Conservation (phyloP, 441 rosid genomes). For the Populus trichocarpa region DNA sequence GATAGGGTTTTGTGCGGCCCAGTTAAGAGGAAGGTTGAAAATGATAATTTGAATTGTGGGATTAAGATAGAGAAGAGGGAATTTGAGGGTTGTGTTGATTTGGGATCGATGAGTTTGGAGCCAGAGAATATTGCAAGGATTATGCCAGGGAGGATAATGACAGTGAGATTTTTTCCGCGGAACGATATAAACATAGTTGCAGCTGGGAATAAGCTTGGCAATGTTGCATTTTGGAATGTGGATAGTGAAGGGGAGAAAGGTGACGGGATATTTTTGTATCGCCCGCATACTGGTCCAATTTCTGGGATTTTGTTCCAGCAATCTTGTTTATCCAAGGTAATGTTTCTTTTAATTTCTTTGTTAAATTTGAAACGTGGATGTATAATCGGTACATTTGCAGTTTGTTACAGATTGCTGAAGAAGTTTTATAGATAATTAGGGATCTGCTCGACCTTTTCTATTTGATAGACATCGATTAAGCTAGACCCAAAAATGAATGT, state of each 20-base stretch:
- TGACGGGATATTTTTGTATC: constrained; percentile 40
- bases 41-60: constrained; percentile 13
- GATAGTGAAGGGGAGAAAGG: constrained; percentile 35
- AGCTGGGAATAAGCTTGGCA: constrained; percentile 63
- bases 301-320: constrained; percentile 61
- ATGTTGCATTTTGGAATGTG: constrained; percentile 76
- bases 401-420: not conserved
- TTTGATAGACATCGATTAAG: not conserved
- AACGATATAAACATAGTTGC: constrained; percentile 52
- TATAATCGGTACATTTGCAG: not conserved
- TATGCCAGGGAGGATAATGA: constrained; percentile 52
- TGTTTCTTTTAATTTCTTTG: not conserved
- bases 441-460: not conserved
- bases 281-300: constrained; percentile 40
- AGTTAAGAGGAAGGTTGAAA: constrained; percentile 14
- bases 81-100: constrained; percentile 31
- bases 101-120: constrained; percentile 46
- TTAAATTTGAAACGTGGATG: not conserved
- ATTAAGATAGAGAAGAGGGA: constrained; percentile 33
- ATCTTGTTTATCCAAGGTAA: constrained; percentile 59
- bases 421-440: not conserved
- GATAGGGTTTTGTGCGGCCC: not conserved
- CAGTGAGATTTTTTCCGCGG: constrained; percentile 58
- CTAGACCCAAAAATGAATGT: not conserved
- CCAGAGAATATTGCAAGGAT: constrained; percentile 60